Percentiles rank a stretch among this genome's conserved stretches.
Evolutionary conservation across 2,329 filamentous ascomycete species (phyloP).

Genomic region (Clonostachys rhizophaga): DNA sequence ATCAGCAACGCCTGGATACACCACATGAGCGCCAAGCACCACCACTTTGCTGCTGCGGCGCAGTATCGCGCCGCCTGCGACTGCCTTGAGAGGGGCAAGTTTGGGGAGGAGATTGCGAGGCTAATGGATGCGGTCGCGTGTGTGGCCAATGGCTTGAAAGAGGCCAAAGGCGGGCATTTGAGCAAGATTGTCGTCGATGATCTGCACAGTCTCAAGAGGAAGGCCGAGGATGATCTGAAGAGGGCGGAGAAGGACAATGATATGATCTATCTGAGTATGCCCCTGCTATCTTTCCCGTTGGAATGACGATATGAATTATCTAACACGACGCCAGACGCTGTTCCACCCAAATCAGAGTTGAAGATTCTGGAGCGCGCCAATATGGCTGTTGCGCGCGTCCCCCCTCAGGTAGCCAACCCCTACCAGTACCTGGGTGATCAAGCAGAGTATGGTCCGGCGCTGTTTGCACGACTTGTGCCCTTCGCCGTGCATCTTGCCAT

Average conservation of each 20-base stretch:
- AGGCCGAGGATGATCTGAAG: constrained; percentile 83
- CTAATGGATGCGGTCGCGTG: constrained; percentile 78
- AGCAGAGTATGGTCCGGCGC: constrained; percentile 73
- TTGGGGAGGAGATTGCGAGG: constrained; percentile 90
- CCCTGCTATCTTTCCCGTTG: neutral
- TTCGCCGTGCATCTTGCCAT: constrained; percentile 94
- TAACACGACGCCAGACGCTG: constrained; percentile 50
- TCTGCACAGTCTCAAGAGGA: constrained; percentile 75
- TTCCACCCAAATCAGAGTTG: constrained; percentile 85
- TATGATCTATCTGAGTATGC: constrained; percentile 78
- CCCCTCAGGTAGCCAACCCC: constrained; percentile 77
- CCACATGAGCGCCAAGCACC: constrained; percentile 93
- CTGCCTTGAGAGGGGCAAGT: constrained; percentile 87
- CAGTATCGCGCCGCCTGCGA: constrained; percentile 90
- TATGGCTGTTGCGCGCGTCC: constrained; percentile 78
- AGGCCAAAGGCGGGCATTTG: constrained; percentile 67
- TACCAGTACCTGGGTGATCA: constrained; percentile 76
- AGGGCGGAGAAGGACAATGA: constrained; percentile 95
- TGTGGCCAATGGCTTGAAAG: constrained; percentile 81
- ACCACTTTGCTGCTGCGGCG: constrained; percentile 93
- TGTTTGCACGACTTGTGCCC: constrained; percentile 89
- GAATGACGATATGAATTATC: constrained; percentile 3
- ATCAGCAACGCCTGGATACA: constrained; percentile 96
- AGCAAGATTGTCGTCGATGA: constrained; percentile 80
- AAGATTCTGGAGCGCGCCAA: constrained; percentile 80